A percentile compares a stretch with the other conserved stretches of the same genome.
Evolutionary conservation across 805 yeast genomes (phyloP).

Genomic region (Saturnispora quitensis): DNA sequence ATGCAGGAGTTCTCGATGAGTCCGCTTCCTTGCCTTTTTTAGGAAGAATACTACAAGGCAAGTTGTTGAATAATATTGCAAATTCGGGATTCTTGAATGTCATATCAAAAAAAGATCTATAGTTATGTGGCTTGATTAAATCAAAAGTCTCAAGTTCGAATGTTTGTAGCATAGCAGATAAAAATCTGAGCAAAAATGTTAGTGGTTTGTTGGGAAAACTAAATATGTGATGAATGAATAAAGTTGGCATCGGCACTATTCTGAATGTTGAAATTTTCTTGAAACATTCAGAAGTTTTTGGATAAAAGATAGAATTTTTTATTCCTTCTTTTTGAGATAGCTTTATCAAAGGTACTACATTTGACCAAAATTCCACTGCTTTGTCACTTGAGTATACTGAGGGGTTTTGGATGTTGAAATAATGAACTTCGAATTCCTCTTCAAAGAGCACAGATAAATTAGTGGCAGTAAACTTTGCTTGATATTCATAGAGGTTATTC

Average conservation of each 20-base stretch:
- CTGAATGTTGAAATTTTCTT: constrained; percentile 20
- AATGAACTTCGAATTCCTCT: constrained; percentile 49
- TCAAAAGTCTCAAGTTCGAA: constrained; percentile 47
- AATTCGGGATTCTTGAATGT: constrained; percentile 47
- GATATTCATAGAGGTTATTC: constrained; percentile 21
- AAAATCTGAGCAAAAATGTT: constrained; percentile 46
- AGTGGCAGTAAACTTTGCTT: constrained; percentile 9
- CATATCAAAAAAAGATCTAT: constrained; percentile 50
- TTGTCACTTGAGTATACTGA: constrained; percentile 33
- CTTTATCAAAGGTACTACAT: constrained; percentile 29
- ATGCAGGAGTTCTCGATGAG: constrained; percentile 16
- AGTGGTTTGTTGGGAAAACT: constrained; percentile 41
- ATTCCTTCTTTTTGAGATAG: constrained; percentile 30
- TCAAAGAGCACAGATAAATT: constrained; percentile 31
- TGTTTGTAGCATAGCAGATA: constrained; percentile 35
- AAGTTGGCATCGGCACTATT: constrained; percentile 29
- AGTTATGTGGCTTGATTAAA: constrained; percentile 39
- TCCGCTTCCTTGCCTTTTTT: constrained; percentile 8
- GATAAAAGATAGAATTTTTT: constrained; percentile 19
- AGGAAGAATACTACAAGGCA: constrained; percentile 8
- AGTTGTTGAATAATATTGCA: constrained; percentile 26
- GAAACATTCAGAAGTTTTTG: constrained; percentile 20
- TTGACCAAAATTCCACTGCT: constrained; percentile 42
- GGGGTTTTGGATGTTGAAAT: constrained; percentile 46
- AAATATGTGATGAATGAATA: constrained; percentile 44